phyloP scores from a whole-genome alignment of 2,329 filamentous ascomycete genomes.

The Scedosporium dehoogii region DNA sequence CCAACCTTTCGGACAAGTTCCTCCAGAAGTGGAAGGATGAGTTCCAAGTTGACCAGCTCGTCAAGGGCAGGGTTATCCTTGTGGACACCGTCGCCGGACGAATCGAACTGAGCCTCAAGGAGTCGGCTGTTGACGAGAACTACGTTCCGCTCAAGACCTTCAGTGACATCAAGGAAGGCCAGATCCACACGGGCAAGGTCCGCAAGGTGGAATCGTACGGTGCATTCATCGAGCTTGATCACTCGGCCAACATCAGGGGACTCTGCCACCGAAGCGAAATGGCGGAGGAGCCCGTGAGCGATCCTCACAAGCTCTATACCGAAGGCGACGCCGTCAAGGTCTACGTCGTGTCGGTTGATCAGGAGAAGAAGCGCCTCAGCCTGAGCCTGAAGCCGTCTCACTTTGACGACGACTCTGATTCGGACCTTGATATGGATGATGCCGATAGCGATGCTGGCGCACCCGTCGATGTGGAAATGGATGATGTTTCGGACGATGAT shows the following conservation, averaged over 20 bases:
- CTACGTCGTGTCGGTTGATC: slow-evolving; percentile 69
- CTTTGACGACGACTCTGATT: slow-evolving; percentile 53
- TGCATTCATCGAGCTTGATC: slow-evolving; percentile 84
- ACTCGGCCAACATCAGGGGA: slow-evolving; percentile 80
- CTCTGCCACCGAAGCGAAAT: slow-evolving; percentile 89
- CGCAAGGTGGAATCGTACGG: slow-evolving; percentile 93
- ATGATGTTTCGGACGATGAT: slow-evolving; percentile 7
- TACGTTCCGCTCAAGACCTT: slow-evolving; percentile 67
- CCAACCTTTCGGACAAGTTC: slow-evolving; percentile 81
- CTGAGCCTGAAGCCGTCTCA: slow-evolving; percentile 92
- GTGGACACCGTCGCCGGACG: slow-evolving; percentile 61
- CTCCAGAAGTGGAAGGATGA: slow-evolving; percentile 92
- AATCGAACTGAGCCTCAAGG: slow-evolving; percentile 78
- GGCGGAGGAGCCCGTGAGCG: slow-evolving; percentile 70
- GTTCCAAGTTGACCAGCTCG: slow-evolving; percentile 81
- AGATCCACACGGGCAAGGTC: slow-evolving; percentile 80
- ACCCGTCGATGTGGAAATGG: slow-evolving; percentile 37
- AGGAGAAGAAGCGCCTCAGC: slow-evolving; percentile 66
- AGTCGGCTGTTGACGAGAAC: slow-evolving; percentile 70
- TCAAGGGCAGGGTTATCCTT: slow-evolving; percentile 73
- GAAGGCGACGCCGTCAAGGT: slow-evolving; percentile 93
- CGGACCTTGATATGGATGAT: slow-evolving; percentile 33
- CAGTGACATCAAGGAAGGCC: slow-evolving; percentile 66
- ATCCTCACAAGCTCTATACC: slow-evolving; percentile 82
- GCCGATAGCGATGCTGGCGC: slow-evolving; percentile 35